These are phyloP conservation scores for Dipodascopsis uninucleata DNA, from an alignment of 805 yeast species.

Conservation along the genomic window DNA sequence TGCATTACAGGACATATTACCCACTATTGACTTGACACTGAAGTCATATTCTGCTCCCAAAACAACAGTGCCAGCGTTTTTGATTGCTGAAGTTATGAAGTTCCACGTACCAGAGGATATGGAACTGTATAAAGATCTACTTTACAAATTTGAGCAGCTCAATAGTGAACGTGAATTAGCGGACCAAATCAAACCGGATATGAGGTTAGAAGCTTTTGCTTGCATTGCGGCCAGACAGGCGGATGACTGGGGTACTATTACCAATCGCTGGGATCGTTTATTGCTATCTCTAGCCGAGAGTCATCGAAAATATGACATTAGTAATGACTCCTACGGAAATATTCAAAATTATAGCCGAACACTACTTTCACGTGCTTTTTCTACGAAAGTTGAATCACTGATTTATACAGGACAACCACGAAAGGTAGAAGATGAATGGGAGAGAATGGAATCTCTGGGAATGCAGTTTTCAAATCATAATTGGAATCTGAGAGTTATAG, in stretches of 20 bases:
- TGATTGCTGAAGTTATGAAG: slow-evolving; percentile 11
- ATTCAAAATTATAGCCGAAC: slow-evolving; percentile 1
- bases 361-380: slow-evolving; percentile 5
- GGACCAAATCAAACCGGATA: slow-evolving; percentile 5
- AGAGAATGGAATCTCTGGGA: background rate
- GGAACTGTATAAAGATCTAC: background rate
- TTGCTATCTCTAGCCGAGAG: background rate
- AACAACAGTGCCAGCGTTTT: slow-evolving; percentile 16
- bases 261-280: slow-evolving; percentile 10
- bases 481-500: slow-evolving; percentile 10
- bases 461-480: slow-evolving; percentile 4
- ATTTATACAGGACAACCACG: background rate
- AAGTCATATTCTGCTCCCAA: slow-evolving; percentile 5
- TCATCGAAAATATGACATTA: slow-evolving; percentile 5
- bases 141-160: slow-evolving; percentile 1
- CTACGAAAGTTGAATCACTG: slow-evolving; percentile 8
- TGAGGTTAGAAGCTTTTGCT: slow-evolving; percentile 6
- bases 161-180: slow-evolving; percentile 1
- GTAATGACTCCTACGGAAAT: slow-evolving; percentile 1
- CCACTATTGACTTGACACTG: slow-evolving; percentile 15
- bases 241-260: slow-evolving; percentile 6
- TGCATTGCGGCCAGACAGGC: slow-evolving; percentile 11
- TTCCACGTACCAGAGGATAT: slow-evolving; percentile 3
- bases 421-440: slow-evolving; percentile 8
- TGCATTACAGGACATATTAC: slow-evolving; percentile 2